A percentile compares a stretch with the other conserved stretches of the same genome.
phyloP scores from a whole-genome alignment of 1,284 basidiomycete species.

The Fomitopsis palustris region DNA sequence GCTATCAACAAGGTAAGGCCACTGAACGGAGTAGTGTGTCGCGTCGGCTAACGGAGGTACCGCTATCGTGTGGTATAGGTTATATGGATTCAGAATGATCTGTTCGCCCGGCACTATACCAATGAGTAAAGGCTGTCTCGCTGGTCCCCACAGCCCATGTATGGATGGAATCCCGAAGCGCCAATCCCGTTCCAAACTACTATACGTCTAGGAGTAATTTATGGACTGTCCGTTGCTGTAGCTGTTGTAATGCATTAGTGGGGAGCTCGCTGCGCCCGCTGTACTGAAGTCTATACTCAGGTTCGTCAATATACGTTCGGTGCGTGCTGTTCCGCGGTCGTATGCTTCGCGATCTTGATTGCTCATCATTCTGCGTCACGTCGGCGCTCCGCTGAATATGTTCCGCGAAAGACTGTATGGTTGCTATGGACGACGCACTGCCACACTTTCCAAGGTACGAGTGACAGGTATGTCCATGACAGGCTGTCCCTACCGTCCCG shows the following conservation, averaged over 20 bases:
- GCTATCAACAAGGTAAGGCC: slow-evolving; percentile 40
- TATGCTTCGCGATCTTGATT: background rate
- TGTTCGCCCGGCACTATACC: slow-evolving; percentile 43
- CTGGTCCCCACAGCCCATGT: background rate
- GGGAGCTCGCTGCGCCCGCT: background rate
- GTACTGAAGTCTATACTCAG: background rate
- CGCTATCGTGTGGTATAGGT: slow-evolving; percentile 25
- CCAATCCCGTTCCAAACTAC: background rate
- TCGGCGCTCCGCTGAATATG: background rate
- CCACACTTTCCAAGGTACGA: background rate
- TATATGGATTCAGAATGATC: slow-evolving; percentile 46
- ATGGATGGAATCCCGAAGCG: background rate
- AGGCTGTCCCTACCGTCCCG: background rate
- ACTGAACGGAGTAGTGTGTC: background rate
- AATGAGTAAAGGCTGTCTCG: slow-evolving; percentile 19
- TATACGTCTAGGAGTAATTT: background rate
- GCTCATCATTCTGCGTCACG: background rate
- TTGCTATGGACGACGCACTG: background rate
- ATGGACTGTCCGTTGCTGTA: background rate
- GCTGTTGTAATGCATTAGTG: background rate
- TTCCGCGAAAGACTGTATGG: background rate
- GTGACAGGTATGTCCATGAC: background rate
- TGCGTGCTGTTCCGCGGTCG: background rate
- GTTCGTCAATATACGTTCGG: background rate
- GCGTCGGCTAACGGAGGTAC: background rate